phyloP scores from a whole-genome alignment of 768 basidiomycete genomes.

The Scleroderma bovista region DNA sequence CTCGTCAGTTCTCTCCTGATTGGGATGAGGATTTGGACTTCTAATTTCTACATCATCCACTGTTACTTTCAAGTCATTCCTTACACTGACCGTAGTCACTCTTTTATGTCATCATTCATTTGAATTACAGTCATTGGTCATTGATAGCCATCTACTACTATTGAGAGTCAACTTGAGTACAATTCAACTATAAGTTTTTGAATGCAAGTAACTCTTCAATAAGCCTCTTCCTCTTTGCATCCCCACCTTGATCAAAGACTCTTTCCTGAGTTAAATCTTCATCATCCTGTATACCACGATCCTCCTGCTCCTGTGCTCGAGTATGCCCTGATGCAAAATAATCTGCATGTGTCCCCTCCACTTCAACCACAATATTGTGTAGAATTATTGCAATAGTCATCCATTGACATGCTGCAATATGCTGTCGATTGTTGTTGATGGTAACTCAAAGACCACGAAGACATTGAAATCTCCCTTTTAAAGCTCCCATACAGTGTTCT shows the following conservation, averaged over 20 bases:
- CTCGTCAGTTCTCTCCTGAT: slow-evolving; percentile 1
- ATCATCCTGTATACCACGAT: background rate
- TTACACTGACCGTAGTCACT: background rate
- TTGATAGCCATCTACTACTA: too few species aligned
- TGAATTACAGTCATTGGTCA: slow-evolving; percentile 3
- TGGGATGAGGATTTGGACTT: background rate
- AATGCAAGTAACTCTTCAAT: slow-evolving; percentile 1
- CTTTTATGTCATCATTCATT: background rate
- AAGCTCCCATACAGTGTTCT: slow-evolving; percentile 33
- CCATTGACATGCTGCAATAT: slow-evolving; percentile 25
- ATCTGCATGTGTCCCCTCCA: slow-evolving; percentile 17
- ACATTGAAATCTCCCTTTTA: slow-evolving; percentile 32
- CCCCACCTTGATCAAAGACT: background rate
- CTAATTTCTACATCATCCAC: background rate
- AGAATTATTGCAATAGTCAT: slow-evolving; percentile 29
- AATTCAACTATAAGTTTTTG: background rate
- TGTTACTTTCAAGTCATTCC: background rate
- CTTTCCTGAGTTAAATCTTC: background rate
- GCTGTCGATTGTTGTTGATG: slow-evolving; percentile 24
- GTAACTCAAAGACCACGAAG: slow-evolving; percentile 24
- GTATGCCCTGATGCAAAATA: background rate
- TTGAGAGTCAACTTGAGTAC: too few species aligned
- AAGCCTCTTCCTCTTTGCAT: background rate
- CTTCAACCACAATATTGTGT: slow-evolving; percentile 30
- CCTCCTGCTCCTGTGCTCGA: background rate